A percentile compares a stretch with the other conserved stretches of the same genome.
phyloP scores from a whole-genome alignment of 192 early-diverging fungal genomes.

The Podila clonocystis region DNA sequence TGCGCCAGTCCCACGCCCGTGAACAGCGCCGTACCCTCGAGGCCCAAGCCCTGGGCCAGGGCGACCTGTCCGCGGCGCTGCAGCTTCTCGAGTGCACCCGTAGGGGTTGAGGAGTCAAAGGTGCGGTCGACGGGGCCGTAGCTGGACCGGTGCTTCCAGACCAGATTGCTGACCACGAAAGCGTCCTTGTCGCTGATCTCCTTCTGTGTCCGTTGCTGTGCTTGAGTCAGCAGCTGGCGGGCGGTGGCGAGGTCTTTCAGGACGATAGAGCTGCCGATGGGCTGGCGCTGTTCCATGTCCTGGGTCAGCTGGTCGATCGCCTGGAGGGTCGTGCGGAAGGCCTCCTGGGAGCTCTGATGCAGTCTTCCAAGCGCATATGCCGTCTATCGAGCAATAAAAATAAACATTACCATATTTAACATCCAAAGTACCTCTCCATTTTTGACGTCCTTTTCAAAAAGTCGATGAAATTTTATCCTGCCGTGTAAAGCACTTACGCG shows the following conservation, averaged over 20 bases:
- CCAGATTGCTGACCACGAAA: constrained; percentile 39
- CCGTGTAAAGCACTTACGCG: constrained; percentile 14
- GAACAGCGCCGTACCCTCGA: constrained; percentile 35
- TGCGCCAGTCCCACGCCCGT: constrained; percentile 39
- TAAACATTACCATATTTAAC: neutral
- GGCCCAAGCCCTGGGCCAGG: constrained; percentile 33
- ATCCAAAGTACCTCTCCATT: neutral
- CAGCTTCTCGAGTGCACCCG: constrained; percentile 35
- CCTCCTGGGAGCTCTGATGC: constrained; percentile 45
- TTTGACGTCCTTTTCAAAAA: no score
- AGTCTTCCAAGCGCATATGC: constrained; percentile 41
- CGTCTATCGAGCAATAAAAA: constrained; percentile 13
- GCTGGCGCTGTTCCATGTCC: constrained; percentile 18
- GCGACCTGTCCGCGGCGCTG: constrained; percentile 40
- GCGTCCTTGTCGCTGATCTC: constrained; percentile 40
- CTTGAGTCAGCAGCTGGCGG: constrained; percentile 13
- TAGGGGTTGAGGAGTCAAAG: constrained; percentile 3
- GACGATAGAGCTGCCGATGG: constrained; percentile 32
- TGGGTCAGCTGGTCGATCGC: constrained; percentile 22
- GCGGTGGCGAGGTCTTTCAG: constrained; percentile 28
- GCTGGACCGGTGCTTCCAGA: constrained; percentile 40
- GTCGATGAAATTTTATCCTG: no score
- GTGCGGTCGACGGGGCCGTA: constrained; percentile 32
- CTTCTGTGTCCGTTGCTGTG: constrained; percentile 24
- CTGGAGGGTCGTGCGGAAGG: constrained; percentile 30